Conservation (phyloP, 139 green algal genomes). For the Chlamydomonas incerta region DNA sequence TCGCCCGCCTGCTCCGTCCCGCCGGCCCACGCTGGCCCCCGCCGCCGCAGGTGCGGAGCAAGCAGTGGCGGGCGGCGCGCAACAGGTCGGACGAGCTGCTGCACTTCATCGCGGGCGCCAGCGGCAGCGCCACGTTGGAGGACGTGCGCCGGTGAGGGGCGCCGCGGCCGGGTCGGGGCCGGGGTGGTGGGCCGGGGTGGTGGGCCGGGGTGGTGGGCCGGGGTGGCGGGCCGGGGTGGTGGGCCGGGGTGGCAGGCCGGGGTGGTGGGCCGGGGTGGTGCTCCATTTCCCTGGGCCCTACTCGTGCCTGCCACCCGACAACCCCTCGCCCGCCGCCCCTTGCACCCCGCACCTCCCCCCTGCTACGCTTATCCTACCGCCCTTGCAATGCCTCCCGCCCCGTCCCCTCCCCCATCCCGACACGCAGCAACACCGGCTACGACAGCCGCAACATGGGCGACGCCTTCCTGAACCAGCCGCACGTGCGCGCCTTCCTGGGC, state of each 20-base stretch:
- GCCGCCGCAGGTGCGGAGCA: constrained; percentile 41
- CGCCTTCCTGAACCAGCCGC: constrained; percentile 52
- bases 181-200: background rate
- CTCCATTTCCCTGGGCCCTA: too few relatives aligned
- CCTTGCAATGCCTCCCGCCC: too few relatives aligned
- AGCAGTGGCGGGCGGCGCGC: constrained; percentile 52
- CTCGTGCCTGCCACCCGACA: too few relatives aligned
- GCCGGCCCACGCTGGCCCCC: too few relatives aligned
- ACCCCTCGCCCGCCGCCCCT: too few relatives aligned
- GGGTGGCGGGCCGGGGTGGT: too few relatives aligned
- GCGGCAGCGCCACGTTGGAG: constrained; percentile 45
- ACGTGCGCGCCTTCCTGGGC: constrained; percentile 36
- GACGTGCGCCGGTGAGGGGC: constrained; percentile 54
- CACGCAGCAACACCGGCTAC: constrained; percentile 58
- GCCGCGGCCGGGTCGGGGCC: background rate
- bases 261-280: too few relatives aligned
- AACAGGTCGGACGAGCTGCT: constrained; percentile 52
- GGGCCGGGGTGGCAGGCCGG: too few relatives aligned
- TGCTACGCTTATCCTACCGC: too few relatives aligned
- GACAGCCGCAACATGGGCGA: constrained; percentile 33
- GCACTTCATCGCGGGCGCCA: constrained; percentile 50
- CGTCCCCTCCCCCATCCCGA: too few relatives aligned
- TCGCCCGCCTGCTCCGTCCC: too few relatives aligned
- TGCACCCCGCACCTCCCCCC: too few relatives aligned
- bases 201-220: background rate